A percentile compares a stretch with the other conserved stretches of the same genome.
Evolutionary conservation across 352 stramenopile genomes (phyloP).

Genomic region (Globisporangium rhizosaccharum): DNA sequence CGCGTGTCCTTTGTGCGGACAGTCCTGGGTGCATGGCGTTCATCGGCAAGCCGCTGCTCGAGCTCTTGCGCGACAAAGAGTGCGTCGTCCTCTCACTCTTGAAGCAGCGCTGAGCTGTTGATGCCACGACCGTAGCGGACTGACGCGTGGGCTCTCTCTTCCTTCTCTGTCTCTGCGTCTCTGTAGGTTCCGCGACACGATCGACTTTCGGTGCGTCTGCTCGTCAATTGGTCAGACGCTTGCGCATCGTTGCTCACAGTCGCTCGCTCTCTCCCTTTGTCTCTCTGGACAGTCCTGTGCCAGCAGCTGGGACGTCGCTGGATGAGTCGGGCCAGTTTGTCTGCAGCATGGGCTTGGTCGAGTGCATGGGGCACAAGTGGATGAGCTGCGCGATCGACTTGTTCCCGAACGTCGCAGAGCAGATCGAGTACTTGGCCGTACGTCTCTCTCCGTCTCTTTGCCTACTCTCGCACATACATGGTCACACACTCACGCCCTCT

Average conservation of each 20-base stretch:
- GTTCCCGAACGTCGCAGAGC: constrained; percentile 51
- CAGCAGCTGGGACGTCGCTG: constrained; percentile 56
- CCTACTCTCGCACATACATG: background rate
- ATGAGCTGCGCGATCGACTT: constrained; percentile 71
- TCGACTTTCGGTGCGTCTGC: constrained; percentile 41
- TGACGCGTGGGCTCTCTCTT: background rate
- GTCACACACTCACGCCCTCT: background rate
- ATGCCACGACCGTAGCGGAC: background rate
- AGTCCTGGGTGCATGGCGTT: constrained; percentile 75
- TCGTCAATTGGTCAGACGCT: background rate
- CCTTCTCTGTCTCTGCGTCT: background rate
- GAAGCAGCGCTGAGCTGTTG: background rate
- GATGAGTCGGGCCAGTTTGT: constrained; percentile 59
- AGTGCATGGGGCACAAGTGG: constrained; percentile 77
- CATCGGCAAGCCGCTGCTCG: constrained; percentile 53
- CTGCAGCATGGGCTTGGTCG: constrained; percentile 58
- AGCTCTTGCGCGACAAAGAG: constrained; percentile 55
- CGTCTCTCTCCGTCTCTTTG: constrained; percentile 7
- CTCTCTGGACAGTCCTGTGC: constrained; percentile 33
- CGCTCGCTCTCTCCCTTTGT: background rate
- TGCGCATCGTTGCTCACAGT: background rate
- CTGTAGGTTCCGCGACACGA: constrained; percentile 61
- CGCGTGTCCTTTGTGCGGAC: background rate
- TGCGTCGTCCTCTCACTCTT: constrained; percentile 18
- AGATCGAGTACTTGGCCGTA: constrained; percentile 61